Conservation (phyloP, 1,284 basidiomycete genomes). For the Melampsora abietis-canadensis region DNA sequence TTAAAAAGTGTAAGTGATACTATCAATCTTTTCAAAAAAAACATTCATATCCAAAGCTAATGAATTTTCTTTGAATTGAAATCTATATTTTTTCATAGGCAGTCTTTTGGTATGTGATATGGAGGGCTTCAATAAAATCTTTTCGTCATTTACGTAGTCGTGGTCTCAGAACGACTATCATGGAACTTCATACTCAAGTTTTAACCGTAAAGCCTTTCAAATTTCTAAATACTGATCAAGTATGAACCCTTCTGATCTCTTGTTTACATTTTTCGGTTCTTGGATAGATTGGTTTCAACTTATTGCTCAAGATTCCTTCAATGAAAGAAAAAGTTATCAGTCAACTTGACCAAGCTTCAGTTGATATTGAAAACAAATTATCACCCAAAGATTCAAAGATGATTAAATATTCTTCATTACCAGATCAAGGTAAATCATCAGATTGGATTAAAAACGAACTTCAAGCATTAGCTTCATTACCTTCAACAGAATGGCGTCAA, state of each 20-base stretch:
- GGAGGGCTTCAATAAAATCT: conserved; percentile 8
- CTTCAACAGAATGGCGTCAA: conserved; percentile 62
- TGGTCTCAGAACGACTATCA: conserved; percentile 27
- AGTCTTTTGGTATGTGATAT: conserved; percentile 29
- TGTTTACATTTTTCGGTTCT: not conserved
- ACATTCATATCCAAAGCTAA: too few species aligned
- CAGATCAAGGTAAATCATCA: conserved; percentile 64
- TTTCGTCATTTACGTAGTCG: conserved; percentile 32
- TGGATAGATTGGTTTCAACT: conserved; percentile 61
- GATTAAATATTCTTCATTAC: conserved; percentile 65
- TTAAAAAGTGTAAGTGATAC: too few species aligned
- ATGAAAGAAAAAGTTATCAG: conserved; percentile 65
- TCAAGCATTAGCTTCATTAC: conserved; percentile 67
- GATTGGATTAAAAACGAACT: conserved; percentile 78
- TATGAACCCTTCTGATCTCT: too few species aligned
- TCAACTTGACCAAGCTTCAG: conserved; percentile 63
- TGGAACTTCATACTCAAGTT: conserved; percentile 15
- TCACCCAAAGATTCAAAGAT: conserved; percentile 64
- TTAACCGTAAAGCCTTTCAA: conserved; percentile 11
- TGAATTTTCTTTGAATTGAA: too few species aligned
- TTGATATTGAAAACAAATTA: conserved; percentile 59
- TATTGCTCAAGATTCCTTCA: conserved; percentile 67
- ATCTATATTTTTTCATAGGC: not conserved
- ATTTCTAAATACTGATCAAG: too few species aligned
- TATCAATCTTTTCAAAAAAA: too few species aligned